A percentile compares a stretch with the other conserved stretches of the same genome.
Evolutionary conservation across 441 rosid species (phyloP).

Genomic region (Flueggea neowawraea): DNA sequence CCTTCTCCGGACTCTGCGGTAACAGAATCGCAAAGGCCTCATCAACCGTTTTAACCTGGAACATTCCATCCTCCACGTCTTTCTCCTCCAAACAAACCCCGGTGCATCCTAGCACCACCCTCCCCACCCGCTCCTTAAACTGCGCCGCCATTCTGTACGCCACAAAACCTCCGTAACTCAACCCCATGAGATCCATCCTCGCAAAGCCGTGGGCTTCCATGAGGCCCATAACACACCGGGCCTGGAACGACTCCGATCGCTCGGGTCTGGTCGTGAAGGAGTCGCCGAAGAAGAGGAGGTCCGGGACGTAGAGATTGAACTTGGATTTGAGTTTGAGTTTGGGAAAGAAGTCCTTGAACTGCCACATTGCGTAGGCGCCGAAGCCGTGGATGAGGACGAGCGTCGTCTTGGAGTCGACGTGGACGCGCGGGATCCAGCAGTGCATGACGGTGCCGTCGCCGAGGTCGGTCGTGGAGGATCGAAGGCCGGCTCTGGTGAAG

Average conservation of each 20-base stretch:
- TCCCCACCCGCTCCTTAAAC: constrained; percentile 51
- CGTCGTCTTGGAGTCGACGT: constrained; percentile 36
- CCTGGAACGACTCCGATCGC: constrained; percentile 70
- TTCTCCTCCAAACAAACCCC: constrained; percentile 73
- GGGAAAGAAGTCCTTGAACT: constrained; percentile 51
- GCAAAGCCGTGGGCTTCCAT: constrained; percentile 45
- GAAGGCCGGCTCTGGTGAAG: constrained; percentile 59
- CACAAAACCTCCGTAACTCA: constrained; percentile 82
- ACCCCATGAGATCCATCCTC: constrained; percentile 47
- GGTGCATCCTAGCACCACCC: constrained; percentile 56
- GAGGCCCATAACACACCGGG: constrained; percentile 49
- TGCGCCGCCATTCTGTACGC: constrained; percentile 71
- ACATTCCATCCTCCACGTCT: constrained; percentile 58
- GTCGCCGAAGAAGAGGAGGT: constrained; percentile 79
- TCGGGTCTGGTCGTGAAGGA: constrained; percentile 66
- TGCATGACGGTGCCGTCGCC: constrained; percentile 76
- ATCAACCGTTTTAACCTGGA: constrained; percentile 43
- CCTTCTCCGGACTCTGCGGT: constrained; percentile 53
- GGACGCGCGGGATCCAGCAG: constrained; percentile 61
- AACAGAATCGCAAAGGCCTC: constrained; percentile 49
- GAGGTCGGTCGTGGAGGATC: constrained; percentile 59
- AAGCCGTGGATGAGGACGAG: constrained; percentile 68
- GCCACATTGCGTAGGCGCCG: constrained; percentile 97
- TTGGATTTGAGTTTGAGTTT: constrained; percentile 28
- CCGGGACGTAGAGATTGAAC: constrained; percentile 78